A percentile compares a stretch with the other conserved stretches of the same genome.
Evolutionary conservation across 331 rosid genomes (phyloP).

Genomic region (Malus hybrid): DNA sequence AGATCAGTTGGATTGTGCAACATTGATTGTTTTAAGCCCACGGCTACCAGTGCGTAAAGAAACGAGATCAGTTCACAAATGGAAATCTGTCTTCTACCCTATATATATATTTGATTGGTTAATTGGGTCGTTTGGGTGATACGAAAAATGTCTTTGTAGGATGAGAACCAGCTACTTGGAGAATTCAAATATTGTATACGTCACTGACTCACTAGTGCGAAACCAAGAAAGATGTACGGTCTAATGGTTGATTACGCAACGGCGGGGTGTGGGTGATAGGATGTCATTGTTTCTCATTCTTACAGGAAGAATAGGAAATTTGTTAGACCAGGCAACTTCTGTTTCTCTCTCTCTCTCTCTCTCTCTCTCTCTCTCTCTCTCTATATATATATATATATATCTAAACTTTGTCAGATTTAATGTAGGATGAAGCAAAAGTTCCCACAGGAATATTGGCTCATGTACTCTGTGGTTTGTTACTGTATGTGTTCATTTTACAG

Average conservation of each 20-base stretch:
- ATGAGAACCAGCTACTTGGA: not conserved
- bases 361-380: not conserved
- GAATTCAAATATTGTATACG: not conserved
- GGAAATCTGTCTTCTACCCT: constrained; percentile 13
- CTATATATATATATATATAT: too few species aligned
- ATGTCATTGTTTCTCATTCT: constrained; percentile 21
- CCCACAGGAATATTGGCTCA: not conserved
- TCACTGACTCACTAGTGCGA: not conserved
- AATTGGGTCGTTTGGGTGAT: constrained; percentile 8
- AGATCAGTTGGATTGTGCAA: constrained; percentile 85
- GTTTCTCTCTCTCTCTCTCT: not conserved
- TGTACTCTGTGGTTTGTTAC: not conserved
- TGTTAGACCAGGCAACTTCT: constrained; percentile 29
- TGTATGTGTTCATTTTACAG: not conserved
- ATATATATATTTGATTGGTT: constrained; percentile 36
- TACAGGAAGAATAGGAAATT: constrained; percentile 26
- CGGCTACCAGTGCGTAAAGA: constrained; percentile 47
- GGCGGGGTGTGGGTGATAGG: constrained; percentile 7
- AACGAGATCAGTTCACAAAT: constrained; percentile 10
- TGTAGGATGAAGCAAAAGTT: not conserved
- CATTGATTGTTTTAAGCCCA: constrained; percentile 78
- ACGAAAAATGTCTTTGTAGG: not conserved
- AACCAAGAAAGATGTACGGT: not conserved
- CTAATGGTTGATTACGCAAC: not conserved
- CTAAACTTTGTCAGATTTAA: not conserved